These are phyloP conservation scores for Sarocladium kiliense DNA, from an alignment of 2,329 filamentous ascomycete genomes.

Conservation along the genomic window DNA sequence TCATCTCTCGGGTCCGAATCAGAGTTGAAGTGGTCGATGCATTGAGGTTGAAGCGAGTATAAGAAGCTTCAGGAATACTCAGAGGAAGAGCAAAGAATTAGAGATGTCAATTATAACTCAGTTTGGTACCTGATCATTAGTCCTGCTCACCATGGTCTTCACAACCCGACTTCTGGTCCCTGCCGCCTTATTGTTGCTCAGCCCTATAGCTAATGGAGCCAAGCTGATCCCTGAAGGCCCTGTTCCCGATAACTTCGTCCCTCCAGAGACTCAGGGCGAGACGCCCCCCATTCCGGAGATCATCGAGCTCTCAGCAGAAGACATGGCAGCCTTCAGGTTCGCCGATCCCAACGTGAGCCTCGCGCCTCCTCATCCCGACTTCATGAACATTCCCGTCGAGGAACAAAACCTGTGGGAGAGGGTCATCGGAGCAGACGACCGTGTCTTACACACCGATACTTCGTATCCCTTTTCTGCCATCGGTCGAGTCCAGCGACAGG, in stretches of 20 bases:
- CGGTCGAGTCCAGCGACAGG: not conserved
- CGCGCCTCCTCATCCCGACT: not conserved
- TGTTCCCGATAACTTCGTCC: not conserved
- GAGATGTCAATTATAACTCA: too few species aligned
- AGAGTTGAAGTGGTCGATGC: too few species aligned
- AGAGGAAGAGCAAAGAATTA: too few species aligned
- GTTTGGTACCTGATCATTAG: too few species aligned
- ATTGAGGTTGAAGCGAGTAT: too few species aligned
- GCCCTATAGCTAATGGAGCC: not conserved
- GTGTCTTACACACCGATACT: not conserved
- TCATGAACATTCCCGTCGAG: not conserved
- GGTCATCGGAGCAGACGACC: not conserved
- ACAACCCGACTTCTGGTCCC: not conserved
- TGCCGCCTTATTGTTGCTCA: not conserved
- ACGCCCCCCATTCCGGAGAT: not conserved
- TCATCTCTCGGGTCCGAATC: not conserved
- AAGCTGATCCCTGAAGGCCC: not conserved
- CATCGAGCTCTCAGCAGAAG: not conserved
- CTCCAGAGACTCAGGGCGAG: not conserved
- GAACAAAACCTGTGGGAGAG: not conserved
- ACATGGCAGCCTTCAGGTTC: not conserved
- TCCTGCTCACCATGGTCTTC: not conserved
- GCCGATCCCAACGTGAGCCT: not conserved
- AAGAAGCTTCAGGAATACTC: too few species aligned
- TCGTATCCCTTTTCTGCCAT: not conserved